A percentile compares a stretch with the other conserved stretches of the same genome.
Conservation (phyloP, 2,329 filamentous ascomycete genomes). For the Aspergillus piperis region DNA sequence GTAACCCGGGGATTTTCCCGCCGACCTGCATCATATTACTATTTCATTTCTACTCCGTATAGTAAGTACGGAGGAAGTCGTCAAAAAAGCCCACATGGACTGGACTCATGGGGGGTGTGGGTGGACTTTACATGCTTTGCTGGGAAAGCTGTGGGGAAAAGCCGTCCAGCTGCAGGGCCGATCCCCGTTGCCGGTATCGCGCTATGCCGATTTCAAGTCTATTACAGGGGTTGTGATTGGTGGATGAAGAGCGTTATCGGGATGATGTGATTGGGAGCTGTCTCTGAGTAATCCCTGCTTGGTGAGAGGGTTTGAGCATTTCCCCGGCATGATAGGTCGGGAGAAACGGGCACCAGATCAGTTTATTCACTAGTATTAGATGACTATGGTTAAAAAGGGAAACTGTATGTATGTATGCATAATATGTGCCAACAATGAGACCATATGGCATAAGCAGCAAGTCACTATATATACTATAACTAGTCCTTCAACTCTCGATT, state of each 20-base stretch:
- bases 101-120: too few relatives aligned
- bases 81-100: neutral
- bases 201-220: constrained; percentile 22
- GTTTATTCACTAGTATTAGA: neutral
- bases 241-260: constrained; percentile 23
- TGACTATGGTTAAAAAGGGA: too few relatives aligned
- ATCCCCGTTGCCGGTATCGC: constrained; percentile 30
- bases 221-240: constrained; percentile 24
- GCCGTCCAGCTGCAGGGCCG: constrained; percentile 27
- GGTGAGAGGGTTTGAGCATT: neutral
- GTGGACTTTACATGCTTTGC: neutral
- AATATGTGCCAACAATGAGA: neutral
- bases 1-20: neutral
- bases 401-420: too few relatives aligned
- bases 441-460: neutral
- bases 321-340: constrained; percentile 1
- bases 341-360: neutral
- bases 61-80: too few relatives aligned
- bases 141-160: constrained; percentile 22
- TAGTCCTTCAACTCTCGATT: too few relatives aligned
- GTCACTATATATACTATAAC: too few relatives aligned
- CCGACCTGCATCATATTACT: neutral
- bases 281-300: constrained; percentile 2
- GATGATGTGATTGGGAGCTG: constrained; percentile 26
- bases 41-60: too few relatives aligned